phyloP scores from a whole-genome alignment of 306 rosid species.

The Trifolium fragiferum region DNA sequence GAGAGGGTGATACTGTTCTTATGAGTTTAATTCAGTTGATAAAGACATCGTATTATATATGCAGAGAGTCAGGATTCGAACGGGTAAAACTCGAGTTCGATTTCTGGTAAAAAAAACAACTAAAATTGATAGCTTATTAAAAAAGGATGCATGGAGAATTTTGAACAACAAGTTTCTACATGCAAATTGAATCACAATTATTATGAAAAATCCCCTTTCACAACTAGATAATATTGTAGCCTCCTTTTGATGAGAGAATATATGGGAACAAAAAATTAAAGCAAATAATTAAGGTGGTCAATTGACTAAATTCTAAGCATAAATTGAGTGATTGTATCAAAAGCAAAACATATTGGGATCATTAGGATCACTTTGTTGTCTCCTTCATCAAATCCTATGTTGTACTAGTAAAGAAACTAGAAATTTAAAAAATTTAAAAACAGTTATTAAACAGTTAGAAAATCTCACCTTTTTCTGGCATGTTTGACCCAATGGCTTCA shows the following conservation, averaged over 20 bases:
- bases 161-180: conserved; percentile 35
- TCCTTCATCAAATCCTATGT: conserved; percentile 40
- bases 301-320: conserved; percentile 38
- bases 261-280: conserved; percentile 44
- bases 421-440: conserved; percentile 35
- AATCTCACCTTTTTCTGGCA: conserved; percentile 87
- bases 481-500: conserved; percentile 93
- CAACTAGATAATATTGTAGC: conserved; percentile 36
- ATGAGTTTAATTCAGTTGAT: too few relatives aligned
- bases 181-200: conserved; percentile 43
- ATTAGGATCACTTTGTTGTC: too few relatives aligned
- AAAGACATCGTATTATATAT: too few relatives aligned
- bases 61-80: too few relatives aligned
- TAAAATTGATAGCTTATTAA: too few relatives aligned
- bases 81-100: too few relatives aligned
- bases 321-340: conserved; percentile 41
- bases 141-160: conserved; percentile 23
- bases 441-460: conserved; percentile 21
- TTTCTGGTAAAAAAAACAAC: too few relatives aligned
- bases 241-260: conserved; percentile 31
- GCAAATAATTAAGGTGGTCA: conserved; percentile 22
- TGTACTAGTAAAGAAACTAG: conserved; percentile 19
- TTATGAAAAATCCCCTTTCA: conserved; percentile 39
- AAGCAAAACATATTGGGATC: conserved; percentile 45
- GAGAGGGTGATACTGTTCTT: too few relatives aligned